Evolutionary conservation across 2,329 filamentous ascomycete genomes (phyloP).

Genomic region (Fusarium keratoplasticum): DNA sequence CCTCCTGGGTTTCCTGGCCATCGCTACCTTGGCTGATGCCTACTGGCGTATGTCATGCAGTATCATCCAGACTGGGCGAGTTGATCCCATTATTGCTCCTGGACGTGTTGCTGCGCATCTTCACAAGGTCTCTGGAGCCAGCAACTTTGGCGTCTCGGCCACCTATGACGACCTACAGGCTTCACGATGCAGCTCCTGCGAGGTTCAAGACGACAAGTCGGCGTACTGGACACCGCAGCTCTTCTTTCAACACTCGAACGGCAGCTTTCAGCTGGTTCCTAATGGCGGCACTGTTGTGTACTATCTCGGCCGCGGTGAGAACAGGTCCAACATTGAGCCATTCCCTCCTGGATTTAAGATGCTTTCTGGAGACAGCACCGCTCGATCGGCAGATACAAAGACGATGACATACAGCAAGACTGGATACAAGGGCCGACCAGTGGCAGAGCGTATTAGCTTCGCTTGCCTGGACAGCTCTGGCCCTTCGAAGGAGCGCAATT

Average conservation of each 20-base stretch:
- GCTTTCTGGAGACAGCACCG: conserved; percentile 32
- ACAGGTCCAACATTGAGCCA: conserved; percentile 36
- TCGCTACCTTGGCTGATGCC: conserved; percentile 24
- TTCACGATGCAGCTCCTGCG: conserved; percentile 39
- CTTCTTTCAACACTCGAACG: conserved; percentile 36
- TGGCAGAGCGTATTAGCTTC: conserved; percentile 39
- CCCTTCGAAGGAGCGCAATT: conserved; percentile 28
- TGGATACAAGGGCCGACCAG: conserved; percentile 19
- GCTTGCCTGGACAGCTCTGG: conserved; percentile 40
- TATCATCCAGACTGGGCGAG: conserved; percentile 36
- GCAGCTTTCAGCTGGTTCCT: conserved; percentile 39
- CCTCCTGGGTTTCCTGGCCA: conserved; percentile 20
- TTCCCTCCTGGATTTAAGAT: conserved; percentile 41
- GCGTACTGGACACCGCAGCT: conserved; percentile 43
- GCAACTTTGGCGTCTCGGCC: conserved; percentile 30
- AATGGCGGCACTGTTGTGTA: conserved; percentile 38
- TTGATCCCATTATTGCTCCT: conserved; percentile 38
- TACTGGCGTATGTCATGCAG: conserved; percentile 42
- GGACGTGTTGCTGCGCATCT: conserved; percentile 35
- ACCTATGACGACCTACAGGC: conserved; percentile 31
- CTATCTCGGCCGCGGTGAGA: conserved; percentile 40
- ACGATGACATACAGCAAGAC: conserved; percentile 33
- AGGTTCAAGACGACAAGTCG: conserved; percentile 40
- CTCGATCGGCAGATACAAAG: conserved; percentile 29
- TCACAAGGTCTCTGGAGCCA: conserved; percentile 40